Evolutionary conservation across 2,329 filamentous ascomycete species (phyloP).

Genomic region (Penicillium sp.): DNA sequence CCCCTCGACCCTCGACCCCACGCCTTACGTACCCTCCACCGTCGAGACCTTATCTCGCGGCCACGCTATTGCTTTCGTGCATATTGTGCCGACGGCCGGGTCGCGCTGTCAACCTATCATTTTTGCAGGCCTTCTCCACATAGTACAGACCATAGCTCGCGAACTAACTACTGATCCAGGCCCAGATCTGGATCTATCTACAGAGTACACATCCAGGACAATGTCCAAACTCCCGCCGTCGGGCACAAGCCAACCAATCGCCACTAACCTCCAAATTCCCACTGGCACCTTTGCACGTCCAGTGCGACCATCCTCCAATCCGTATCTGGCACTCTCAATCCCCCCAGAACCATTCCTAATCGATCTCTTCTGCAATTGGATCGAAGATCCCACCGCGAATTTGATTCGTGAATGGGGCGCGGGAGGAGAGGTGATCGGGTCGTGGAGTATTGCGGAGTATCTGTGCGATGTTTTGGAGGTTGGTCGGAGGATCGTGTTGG

Average conservation of each 20-base stretch:
- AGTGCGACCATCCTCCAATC: background rate
- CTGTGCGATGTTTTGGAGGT: background rate
- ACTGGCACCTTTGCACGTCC: background rate
- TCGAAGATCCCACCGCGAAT: background rate
- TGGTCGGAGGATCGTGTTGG: background rate
- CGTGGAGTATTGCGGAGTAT: background rate
- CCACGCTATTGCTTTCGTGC: slow-evolving; percentile 1
- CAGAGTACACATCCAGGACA: too few species aligned
- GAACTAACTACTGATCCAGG: too few species aligned
- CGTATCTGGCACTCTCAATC: background rate
- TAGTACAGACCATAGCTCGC: too few species aligned
- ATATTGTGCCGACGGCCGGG: background rate
- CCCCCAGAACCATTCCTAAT: background rate
- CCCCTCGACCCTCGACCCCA: background rate
- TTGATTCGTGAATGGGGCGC: background rate
- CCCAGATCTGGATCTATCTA: background rate
- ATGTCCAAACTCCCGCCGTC: background rate
- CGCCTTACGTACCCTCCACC: background rate
- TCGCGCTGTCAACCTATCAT: background rate
- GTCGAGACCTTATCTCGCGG: background rate
- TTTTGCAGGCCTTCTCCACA: background rate
- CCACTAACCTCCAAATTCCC: background rate
- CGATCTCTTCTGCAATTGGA: background rate
- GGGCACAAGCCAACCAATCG: background rate
- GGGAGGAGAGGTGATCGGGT: background rate